Evolutionary conservation across 345 rosid genomes (phyloP).

Genomic region (Arabidopsis thaliana): DNA sequence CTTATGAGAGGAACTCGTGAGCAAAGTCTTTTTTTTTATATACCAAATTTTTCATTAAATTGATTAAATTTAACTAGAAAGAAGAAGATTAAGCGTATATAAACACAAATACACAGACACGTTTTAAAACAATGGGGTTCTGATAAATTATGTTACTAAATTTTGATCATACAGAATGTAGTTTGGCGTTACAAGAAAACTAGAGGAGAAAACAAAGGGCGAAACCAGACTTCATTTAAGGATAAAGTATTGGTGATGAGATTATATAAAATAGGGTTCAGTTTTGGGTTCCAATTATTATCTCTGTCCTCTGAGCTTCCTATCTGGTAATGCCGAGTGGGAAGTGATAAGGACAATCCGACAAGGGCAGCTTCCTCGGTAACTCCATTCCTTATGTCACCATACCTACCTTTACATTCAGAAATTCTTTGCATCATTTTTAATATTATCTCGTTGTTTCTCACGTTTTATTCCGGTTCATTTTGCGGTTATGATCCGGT

Average conservation of each 20-base stretch:
- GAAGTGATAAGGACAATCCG: slow-evolving; percentile 30
- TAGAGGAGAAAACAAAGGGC: slow-evolving; percentile 11
- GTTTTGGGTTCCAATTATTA: slow-evolving; percentile 14
- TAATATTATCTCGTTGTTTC: slow-evolving; percentile 11
- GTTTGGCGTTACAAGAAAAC: slow-evolving; percentile 4
- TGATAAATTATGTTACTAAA: neutral
- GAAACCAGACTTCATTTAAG: slow-evolving; percentile 4
- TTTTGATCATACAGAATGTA: neutral
- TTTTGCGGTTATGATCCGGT: neutral
- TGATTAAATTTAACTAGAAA: no score
- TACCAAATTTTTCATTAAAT: neutral
- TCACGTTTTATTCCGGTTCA: slow-evolving; percentile 11
- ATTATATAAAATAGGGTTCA: neutral
- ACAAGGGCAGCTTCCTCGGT: slow-evolving; percentile 42
- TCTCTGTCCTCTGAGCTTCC: slow-evolving; percentile 19
- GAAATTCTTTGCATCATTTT: slow-evolving; percentile 1
- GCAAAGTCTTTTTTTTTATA: neutral
- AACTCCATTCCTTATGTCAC: slow-evolving; percentile 32
- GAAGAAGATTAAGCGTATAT: neutral
- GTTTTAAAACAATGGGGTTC: neutral
- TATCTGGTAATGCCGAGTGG: slow-evolving; percentile 29
- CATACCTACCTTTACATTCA: neutral
- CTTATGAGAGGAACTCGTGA: slow-evolving; percentile 6
- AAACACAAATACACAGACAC: neutral
- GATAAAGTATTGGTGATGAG: neutral